These are phyloP conservation scores for Diaporthe ampelina DNA, from an alignment of 2,329 filamentous ascomycete species.

Conservation along the genomic window DNA sequence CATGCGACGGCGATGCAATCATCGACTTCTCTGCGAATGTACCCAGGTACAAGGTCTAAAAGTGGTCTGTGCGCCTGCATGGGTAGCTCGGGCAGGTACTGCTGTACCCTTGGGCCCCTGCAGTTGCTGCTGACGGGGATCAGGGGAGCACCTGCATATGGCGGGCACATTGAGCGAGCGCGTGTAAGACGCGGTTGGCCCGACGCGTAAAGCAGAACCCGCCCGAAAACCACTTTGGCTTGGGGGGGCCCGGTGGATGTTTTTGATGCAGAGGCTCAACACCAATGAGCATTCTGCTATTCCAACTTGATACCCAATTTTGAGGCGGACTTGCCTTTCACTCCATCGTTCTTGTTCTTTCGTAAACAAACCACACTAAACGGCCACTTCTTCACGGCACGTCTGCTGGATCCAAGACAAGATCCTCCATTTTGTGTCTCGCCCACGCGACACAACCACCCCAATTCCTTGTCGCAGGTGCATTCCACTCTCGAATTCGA, in stretches of 20 bases:
- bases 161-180: conserved; percentile 23
- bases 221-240: conserved; percentile 34
- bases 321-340: conserved; percentile 19
- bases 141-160: background rate
- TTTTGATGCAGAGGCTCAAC: conserved; percentile 18
- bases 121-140: conserved; percentile 3
- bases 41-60: conserved; percentile 11
- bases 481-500: background rate
- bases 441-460: background rate
- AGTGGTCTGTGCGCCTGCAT: conserved; percentile 39
- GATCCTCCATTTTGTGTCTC: conserved; percentile 15
- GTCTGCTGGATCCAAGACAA: background rate
- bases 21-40: conserved; percentile 20
- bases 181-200: conserved; percentile 41
- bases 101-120: conserved; percentile 1
- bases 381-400: background rate
- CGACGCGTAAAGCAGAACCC: conserved; percentile 40
- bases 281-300: conserved; percentile 32
- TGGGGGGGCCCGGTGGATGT: conserved; percentile 16
- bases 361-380: background rate
- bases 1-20: conserved; percentile 6
- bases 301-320: conserved; percentile 1
- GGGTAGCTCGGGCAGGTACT: conserved; percentile 22
- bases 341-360: conserved; percentile 6
- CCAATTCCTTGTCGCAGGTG: background rate